Percentiles rank a stretch among this genome's conserved stretches.
Conservation (phyloP, 2,329 filamentous ascomycete genomes). For the Aplosporella prunicola region DNA sequence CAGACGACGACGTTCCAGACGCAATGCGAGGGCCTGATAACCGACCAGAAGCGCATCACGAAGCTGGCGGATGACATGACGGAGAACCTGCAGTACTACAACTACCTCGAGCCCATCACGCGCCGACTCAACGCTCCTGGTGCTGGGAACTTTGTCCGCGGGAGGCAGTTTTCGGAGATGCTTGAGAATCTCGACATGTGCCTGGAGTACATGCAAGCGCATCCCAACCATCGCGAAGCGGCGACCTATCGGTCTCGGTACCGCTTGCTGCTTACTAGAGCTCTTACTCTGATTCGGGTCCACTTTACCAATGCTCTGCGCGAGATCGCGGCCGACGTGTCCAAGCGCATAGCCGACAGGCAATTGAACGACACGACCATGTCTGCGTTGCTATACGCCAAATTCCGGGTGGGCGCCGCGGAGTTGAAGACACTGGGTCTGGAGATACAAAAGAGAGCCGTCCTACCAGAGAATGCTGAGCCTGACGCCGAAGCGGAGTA, state of each 20-base stretch:
- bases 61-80: constrained; percentile 75
- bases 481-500: constrained; percentile 53
- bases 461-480: constrained; percentile 50
- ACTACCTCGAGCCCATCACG: constrained; percentile 84
- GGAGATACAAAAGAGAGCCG: constrained; percentile 58
- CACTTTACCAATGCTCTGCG: constrained; percentile 55
- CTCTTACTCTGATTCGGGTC: constrained; percentile 56
- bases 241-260: constrained; percentile 83
- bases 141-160: constrained; percentile 74
- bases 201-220: constrained; percentile 81
- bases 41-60: constrained; percentile 71
- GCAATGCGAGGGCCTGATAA: constrained; percentile 79
- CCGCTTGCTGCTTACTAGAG: constrained; percentile 64
- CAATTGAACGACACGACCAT: constrained; percentile 63
- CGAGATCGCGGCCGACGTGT: constrained; percentile 53
- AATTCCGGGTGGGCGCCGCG: constrained; percentile 57
- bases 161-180: constrained; percentile 79
- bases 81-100: constrained; percentile 87
- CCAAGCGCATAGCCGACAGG: constrained; percentile 54
- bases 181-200: constrained; percentile 80
- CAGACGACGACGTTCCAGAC: constrained; percentile 91
- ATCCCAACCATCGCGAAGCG: constrained; percentile 78
- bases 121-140: constrained; percentile 85
- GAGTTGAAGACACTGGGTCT: constrained; percentile 57
- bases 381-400: constrained; percentile 61